Conservation (phyloP, 2,329 filamentous ascomycete species). For the Colletotrichum sp. region DNA sequence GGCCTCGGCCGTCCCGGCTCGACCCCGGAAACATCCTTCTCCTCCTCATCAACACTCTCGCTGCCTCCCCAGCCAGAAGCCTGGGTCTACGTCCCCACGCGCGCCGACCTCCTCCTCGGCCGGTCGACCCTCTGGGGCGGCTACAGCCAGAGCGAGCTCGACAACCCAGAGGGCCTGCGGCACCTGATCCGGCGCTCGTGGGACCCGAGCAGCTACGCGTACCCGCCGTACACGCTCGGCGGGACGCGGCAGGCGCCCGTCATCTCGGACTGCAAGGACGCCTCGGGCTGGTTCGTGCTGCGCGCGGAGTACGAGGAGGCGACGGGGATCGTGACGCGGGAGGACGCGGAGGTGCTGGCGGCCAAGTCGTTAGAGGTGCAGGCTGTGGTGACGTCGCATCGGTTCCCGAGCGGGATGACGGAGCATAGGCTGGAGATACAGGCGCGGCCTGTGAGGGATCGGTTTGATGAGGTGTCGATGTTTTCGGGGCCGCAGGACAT, state of each 20-base stretch:
- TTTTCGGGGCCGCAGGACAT: background rate
- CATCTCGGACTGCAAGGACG: background rate
- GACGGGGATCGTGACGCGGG: background rate
- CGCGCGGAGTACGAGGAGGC: background rate
- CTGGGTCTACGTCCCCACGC: background rate
- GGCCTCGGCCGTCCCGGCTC: background rate
- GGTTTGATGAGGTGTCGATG: background rate
- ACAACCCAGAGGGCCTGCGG: background rate
- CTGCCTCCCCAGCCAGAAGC: background rate
- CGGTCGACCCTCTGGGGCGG: background rate
- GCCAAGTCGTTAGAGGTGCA: background rate
- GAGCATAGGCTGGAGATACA: background rate
- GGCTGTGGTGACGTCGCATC: background rate
- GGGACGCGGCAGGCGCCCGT: background rate
- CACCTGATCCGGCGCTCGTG: background rate
- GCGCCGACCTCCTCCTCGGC: background rate
- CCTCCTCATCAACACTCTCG: background rate
- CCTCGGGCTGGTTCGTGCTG: background rate
- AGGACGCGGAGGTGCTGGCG: background rate
- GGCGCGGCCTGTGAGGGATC: background rate
- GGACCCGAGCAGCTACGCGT: background rate
- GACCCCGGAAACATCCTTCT: background rate
- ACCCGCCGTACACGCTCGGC: background rate
- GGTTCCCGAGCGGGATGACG: background rate
- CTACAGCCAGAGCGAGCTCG: background rate